Evolutionary conservation across 2,329 filamentous ascomycete species (phyloP).

Genomic region (Cercospora sesami): DNA sequence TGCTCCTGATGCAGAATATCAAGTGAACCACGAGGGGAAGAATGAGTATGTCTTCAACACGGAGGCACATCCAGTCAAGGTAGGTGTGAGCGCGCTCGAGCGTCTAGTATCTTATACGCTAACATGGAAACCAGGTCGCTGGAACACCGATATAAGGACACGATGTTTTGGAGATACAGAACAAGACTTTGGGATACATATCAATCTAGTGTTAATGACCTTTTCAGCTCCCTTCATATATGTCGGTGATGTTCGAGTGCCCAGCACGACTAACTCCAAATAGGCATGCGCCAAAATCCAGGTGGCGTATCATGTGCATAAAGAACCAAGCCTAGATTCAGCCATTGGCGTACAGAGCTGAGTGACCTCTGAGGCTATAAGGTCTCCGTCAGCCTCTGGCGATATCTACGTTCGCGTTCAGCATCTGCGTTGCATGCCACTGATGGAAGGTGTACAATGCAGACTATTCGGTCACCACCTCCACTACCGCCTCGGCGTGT

Average conservation of each 20-base stretch:
- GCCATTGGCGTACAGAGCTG: constrained; percentile 1
- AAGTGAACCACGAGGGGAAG: constrained; percentile 50
- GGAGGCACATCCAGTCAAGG: constrained; percentile 62
- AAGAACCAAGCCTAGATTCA: constrained; percentile 1
- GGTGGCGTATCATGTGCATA: constrained; percentile 1
- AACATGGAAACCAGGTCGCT: neutral
- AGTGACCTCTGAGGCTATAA: neutral
- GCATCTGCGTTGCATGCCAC: neutral
- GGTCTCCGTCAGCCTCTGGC: neutral
- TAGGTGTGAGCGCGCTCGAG: constrained; percentile 29
- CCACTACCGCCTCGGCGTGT: neutral
- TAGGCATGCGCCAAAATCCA: constrained; percentile 1
- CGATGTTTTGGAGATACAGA: neutral
- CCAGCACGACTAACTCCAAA: neutral
- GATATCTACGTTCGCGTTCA: neutral
- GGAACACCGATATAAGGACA: constrained; percentile 14
- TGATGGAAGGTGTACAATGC: neutral
- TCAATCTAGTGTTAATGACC: neutral
- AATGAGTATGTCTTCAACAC: constrained; percentile 65
- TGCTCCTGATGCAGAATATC: constrained; percentile 50
- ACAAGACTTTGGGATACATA: neutral
- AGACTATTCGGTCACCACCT: neutral
- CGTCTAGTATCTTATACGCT: neutral
- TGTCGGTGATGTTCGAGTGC: neutral
- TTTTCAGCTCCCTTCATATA: neutral